Evolutionary conservation across 345 rosid species (phyloP).

Genomic region (Atalantia buxifolia): DNA sequence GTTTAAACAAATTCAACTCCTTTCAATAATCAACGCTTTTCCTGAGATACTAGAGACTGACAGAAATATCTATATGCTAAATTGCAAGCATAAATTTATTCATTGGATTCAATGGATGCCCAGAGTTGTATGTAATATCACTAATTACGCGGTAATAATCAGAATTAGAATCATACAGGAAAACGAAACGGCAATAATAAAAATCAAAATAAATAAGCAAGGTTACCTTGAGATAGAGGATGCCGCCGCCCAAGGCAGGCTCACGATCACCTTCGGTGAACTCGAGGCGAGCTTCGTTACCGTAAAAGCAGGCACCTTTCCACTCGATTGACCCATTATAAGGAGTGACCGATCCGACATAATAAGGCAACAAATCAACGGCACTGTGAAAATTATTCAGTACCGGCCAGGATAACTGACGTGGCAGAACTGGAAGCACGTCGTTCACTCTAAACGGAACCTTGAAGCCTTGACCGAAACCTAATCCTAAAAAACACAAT

Average conservation of each 20-base stretch:
- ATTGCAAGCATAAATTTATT: neutral
- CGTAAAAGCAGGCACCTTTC: conserved; percentile 93
- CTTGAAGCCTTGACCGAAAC: conserved; percentile 43
- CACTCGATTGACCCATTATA: conserved; percentile 57
- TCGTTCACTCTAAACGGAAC: conserved; percentile 74
- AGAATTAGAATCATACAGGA: neutral
- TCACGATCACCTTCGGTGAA: conserved; percentile 57
- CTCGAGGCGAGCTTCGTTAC: conserved; percentile 73
- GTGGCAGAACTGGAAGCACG: conserved; percentile 82
- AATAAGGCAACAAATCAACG: conserved; percentile 87
- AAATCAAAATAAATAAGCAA: neutral
- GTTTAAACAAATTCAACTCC: neutral
- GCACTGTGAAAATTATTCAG: conserved; percentile 77
- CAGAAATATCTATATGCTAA: neutral
- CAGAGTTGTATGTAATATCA: neutral
- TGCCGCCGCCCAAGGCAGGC: conserved; percentile 76
- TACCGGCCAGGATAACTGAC: conserved; percentile 90
- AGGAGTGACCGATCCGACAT: conserved; percentile 71
- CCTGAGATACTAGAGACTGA: neutral
- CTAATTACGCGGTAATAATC: neutral
- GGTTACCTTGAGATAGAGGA: conserved; percentile 68
- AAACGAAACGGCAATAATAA: neutral
- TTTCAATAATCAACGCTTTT: neutral
- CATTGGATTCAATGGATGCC: neutral
- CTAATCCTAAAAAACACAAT: conserved; percentile 39